Evolutionary conservation across 768 basidiomycete genomes (phyloP).

Genomic region (Trametes gibbosa): DNA sequence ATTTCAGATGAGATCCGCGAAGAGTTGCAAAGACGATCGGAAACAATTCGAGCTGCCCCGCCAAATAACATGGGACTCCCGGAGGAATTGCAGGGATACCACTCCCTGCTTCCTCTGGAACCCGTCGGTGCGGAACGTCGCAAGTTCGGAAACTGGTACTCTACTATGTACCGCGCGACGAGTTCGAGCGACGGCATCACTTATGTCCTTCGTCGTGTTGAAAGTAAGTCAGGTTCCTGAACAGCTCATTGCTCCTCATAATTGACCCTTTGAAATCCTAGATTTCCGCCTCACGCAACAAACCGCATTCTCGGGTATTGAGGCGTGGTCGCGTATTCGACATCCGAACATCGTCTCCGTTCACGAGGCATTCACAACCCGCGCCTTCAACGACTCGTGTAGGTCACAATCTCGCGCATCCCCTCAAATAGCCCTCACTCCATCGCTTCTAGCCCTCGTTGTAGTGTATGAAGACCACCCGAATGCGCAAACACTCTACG

Average conservation of each 20-base stretch:
- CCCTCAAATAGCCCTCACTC: not conserved
- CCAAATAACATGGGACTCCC: constrained; percentile 60
- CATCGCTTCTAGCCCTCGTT: constrained; percentile 57
- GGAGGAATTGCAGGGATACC: constrained; percentile 87
- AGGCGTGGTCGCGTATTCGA: constrained; percentile 78
- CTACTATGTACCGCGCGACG: constrained; percentile 80
- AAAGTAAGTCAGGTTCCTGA: constrained; percentile 54
- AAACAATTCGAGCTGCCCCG: constrained; percentile 37
- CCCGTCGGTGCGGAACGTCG: constrained; percentile 54
- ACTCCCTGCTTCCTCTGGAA: constrained; percentile 82
- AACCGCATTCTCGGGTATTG: constrained; percentile 76
- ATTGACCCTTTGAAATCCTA: constrained; percentile 32
- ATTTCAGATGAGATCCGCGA: constrained; percentile 76
- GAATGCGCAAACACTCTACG: constrained; percentile 75
- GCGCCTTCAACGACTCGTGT: constrained; percentile 92
- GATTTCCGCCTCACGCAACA: constrained; percentile 84
- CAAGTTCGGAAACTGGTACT: constrained; percentile 80
- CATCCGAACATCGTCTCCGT: constrained; percentile 86
- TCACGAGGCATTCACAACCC: constrained; percentile 92
- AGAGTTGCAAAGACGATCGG: constrained; percentile 51
- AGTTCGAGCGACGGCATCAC: constrained; percentile 72
- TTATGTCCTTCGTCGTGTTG: constrained; percentile 80
- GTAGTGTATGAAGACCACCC: constrained; percentile 91
- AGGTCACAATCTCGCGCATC: constrained; percentile 28
- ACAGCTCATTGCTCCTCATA: not conserved